Evolutionary conservation across 2,329 filamentous ascomycete species (phyloP).

Genomic region (Akanthomyces muscarius): DNA sequence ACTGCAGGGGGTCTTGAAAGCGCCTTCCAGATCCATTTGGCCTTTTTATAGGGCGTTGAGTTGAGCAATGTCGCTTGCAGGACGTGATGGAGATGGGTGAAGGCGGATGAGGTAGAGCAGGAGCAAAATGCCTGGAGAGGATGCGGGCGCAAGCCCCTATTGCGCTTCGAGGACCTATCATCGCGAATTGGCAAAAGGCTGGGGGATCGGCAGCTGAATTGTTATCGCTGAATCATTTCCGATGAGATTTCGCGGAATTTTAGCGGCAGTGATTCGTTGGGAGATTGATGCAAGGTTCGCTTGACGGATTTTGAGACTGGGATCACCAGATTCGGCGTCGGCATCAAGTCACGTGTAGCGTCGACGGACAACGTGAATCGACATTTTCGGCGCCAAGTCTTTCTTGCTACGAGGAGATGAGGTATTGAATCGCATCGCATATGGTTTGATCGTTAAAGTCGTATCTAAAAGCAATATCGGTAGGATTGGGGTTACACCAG

Average conservation of each 20-base stretch:
- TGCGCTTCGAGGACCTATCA: neutral
- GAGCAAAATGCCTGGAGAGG: neutral
- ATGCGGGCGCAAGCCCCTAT: neutral
- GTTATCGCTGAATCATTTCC: neutral
- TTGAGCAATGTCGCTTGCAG: neutral
- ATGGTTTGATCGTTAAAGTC: too few relatives aligned
- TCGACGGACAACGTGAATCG: neutral
- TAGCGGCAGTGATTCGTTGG: neutral
- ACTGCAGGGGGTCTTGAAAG: constrained; percentile 28
- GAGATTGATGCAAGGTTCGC: too few relatives aligned
- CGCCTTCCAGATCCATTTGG: neutral
- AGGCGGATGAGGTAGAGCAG: neutral
- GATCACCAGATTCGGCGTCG: neutral
- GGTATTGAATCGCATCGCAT: too few relatives aligned
- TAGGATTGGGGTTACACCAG: too few relatives aligned
- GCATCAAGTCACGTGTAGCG: constrained; percentile 12
- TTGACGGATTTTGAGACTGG: neutral
- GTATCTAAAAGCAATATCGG: too few relatives aligned
- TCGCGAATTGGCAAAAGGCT: neutral
- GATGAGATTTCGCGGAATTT: neutral
- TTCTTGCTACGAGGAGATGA: too few relatives aligned
- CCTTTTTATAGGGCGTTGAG: neutral
- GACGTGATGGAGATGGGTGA: neutral
- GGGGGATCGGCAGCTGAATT: neutral
- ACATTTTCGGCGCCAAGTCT: neutral